Evolutionary conservation across 108 stramenopile genomes (phyloP), one percentile per base, ranked within the genome.

Genomic region (Fistulifera solaris): DNA sequence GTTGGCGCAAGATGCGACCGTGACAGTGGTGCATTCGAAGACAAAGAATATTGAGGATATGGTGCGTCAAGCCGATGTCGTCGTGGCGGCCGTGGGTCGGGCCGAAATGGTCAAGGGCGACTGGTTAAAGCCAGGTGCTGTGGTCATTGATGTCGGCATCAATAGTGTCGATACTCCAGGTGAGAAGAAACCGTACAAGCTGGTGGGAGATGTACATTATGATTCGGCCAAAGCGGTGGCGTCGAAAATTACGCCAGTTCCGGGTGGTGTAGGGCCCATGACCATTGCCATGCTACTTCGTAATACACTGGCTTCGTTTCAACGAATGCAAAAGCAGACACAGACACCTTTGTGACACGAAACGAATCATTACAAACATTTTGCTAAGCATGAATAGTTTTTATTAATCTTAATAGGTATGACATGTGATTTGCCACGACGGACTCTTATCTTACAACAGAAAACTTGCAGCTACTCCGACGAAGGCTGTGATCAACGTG

Each of bases 191-290:
- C 85, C 94, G 1, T 97, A 97, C 62, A 77, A 87, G 27, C 59
- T 99, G 51, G 98, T 99, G 45, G 97, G 97, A 5, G 96, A 98
- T 71, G 96, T 95, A 7, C 76, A 94, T 68, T 97, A 85, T 68
- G 80, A 67, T 1, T 80, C 58, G 27, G 83, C 60, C 21, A 66
- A 66, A 54, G 63, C 66, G 51, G 80, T 93, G 27, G 83, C 82
- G 26, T 65, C 73, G 35, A 84, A 77, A 71, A 94, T 99, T 44
- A 97, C 97, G 13, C 99, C 97, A 1, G 98, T 99, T 25, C 98
- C 98, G 5, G 98, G 98, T 19, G 98, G 97, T 22, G 97, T 99
- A 1, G 98, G 98, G n/a, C 98, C 98, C 19, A 97, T 99, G 96
- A 98, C 96, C 0, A 97, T 99, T 71, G 97, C 99, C 40, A 97